phyloP scores from a whole-genome alignment of 495 filamentous ascomycete species.

The Astrothelium subdiscretum region DNA sequence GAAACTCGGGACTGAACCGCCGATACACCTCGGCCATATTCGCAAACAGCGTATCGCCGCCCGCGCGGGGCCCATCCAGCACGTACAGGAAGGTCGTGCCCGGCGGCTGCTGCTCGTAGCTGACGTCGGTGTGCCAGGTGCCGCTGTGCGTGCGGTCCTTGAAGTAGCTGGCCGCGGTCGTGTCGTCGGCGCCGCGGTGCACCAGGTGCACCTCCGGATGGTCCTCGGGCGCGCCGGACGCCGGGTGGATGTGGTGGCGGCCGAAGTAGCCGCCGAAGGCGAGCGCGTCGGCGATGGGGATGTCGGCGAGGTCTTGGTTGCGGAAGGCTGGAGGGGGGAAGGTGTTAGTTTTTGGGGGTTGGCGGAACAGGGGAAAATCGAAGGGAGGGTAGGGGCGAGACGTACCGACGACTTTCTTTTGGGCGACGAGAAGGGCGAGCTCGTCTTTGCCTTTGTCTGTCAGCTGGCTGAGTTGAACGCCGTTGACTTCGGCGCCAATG shows the following conservation, averaged over 20 bases:
- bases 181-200: conserved; percentile 57
- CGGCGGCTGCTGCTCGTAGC: conserved; percentile 74
- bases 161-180: conserved; percentile 46
- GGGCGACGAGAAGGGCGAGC: conserved; percentile 64
- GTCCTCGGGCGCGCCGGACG: conserved; percentile 57
- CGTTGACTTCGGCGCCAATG: conserved; percentile 66
- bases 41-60: conserved; percentile 70
- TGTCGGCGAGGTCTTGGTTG: conserved; percentile 63
- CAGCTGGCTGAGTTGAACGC: conserved; percentile 62
- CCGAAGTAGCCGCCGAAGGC: conserved; percentile 72
- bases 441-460: conserved; percentile 61
- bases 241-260: conserved; percentile 73
- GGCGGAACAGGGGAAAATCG: not conserved
- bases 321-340: conserved; percentile 46
- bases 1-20: conserved; percentile 59
- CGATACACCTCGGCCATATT: conserved; percentile 67
- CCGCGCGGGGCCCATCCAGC: conserved; percentile 61
- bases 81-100: conserved; percentile 75
- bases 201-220: conserved; percentile 70
- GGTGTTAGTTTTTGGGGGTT: too few relatives aligned
- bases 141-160: conserved; percentile 54
- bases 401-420: conserved; percentile 58
- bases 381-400: not conserved
- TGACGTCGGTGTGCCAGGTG: conserved; percentile 74
- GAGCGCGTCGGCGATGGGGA: conserved; percentile 58